A percentile compares a stretch with the other conserved stretches of the same genome.
Evolutionary conservation across 176 grass and related monocot genomes (phyloP).

Genomic region (Poa pratensis): DNA sequence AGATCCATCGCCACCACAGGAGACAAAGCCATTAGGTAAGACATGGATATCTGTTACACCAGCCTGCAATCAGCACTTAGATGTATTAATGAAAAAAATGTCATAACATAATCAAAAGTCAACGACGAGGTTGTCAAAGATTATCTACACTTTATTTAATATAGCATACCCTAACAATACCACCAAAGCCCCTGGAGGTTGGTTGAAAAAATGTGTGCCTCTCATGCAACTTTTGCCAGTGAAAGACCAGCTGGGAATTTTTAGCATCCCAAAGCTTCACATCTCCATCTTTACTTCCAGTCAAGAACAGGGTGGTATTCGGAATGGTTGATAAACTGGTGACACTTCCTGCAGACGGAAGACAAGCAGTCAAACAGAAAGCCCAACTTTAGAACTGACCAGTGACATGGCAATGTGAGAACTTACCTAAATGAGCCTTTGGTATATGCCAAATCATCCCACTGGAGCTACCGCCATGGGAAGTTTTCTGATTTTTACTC

Average conservation of each 20-base stretch:
- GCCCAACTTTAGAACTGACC: conserved; percentile 28
- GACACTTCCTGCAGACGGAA: conserved; percentile 69
- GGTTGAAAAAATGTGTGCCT: conserved; percentile 96
- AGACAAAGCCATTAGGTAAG: conserved; percentile 75
- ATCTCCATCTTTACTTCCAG: conserved; percentile 98
- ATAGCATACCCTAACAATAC: conserved; percentile 83
- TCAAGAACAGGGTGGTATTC: conserved; percentile 92
- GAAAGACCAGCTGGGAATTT: conserved; percentile 70
- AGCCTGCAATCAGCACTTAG: conserved; percentile 61
- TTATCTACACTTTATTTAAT: conserved; percentile 23
- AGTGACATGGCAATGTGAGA: conserved; percentile 37
- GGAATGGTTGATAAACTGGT: conserved; percentile 74
- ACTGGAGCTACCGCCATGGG: conserved; percentile 51
- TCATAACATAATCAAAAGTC: conserved; percentile 26
- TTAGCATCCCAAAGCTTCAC: conserved; percentile 99
- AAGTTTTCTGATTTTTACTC: conserved; percentile 55
- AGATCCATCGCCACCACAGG: conserved; percentile 92
- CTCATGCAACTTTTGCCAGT: conserved; percentile 95
- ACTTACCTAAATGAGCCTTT: conserved; percentile 90
- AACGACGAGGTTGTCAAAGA: conserved; percentile 12
- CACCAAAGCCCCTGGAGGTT: conserved; percentile 85
- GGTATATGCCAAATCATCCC: conserved; percentile 94
- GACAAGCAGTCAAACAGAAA: conserved; percentile 46
- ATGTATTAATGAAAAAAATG: conserved; percentile 35
- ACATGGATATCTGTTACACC: conserved; percentile 90